Percentiles rank a stretch among this genome's conserved stretches.
These are phyloP conservation scores for Solanum hybrid DNA, from an alignment of 305 asterid genomes.

Conservation along the genomic window DNA sequence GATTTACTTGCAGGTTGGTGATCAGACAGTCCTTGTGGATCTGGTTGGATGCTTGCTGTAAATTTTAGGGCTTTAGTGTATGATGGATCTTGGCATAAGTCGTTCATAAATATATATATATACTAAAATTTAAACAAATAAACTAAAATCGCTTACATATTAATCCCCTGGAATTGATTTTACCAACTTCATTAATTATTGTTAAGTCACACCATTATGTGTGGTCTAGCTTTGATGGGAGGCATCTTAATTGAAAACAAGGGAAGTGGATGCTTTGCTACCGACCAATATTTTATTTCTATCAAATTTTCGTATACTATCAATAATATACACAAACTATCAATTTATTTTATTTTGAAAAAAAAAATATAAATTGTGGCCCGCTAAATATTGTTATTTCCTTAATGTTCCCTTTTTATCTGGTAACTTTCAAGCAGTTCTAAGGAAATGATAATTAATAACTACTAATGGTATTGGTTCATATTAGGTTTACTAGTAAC, in stretches of 20 bases:
- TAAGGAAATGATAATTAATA: too few relatives aligned
- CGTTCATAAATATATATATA: too few relatives aligned
- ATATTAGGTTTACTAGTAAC: neutral
- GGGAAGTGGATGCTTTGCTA: neutral
- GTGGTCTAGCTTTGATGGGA: neutral
- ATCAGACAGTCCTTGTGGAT: too few relatives aligned
- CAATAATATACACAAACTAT: neutral
- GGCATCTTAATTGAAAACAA: neutral
- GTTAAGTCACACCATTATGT: neutral
- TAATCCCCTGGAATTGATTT: too few relatives aligned
- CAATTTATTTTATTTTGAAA: neutral
- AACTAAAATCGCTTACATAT: too few relatives aligned
- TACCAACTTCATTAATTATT: neutral
- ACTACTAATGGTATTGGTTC: neutral
- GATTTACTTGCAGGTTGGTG: too few relatives aligned
- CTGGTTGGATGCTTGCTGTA: too few relatives aligned
- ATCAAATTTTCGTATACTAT: too few relatives aligned
- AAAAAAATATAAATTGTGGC: neutral
- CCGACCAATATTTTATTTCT: too few relatives aligned
- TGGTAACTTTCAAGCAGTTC: neutral
- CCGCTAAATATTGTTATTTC: neutral
- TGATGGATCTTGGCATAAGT: too few relatives aligned
- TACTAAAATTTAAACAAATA: too few relatives aligned
- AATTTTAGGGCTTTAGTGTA: too few relatives aligned
- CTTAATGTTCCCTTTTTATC: neutral